Percentiles rank a stretch among this genome's conserved stretches.
phyloP scores from a whole-genome alignment of 495 filamentous ascomycete genomes.

The Alectoria sarmentosa region DNA sequence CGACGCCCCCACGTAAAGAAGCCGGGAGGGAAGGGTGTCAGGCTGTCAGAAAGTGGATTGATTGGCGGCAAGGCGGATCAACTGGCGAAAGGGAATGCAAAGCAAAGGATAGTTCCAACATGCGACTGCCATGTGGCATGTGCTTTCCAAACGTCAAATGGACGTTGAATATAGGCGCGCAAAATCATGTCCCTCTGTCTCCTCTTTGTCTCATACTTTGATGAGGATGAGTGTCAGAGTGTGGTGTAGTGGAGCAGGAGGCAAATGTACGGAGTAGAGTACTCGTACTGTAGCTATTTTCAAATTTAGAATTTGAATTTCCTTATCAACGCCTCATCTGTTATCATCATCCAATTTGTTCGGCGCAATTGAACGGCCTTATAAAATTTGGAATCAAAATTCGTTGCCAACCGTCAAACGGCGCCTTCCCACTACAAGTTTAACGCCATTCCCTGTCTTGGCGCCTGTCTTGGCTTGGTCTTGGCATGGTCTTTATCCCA shows the following conservation, averaged over 20 bases:
- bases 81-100: not conserved
- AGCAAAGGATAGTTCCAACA: not conserved
- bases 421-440: not conserved
- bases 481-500: not conserved
- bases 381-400: not conserved
- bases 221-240: not conserved
- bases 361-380: not conserved
- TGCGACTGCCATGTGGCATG: conserved; percentile 4
- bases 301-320: no score
- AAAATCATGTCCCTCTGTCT: no score
- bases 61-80: not conserved
- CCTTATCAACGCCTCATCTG: not conserved
- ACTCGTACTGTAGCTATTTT: no score
- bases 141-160: not conserved
- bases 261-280: not conserved
- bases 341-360: no score
- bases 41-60: not conserved
- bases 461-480: not conserved
- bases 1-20: not conserved
- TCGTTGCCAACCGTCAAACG: not conserved
- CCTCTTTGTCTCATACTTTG: no score
- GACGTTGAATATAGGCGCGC: not conserved
- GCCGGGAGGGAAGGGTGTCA: not conserved
- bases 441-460: not conserved
- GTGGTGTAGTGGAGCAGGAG: conserved; percentile 1